Evolutionary conservation across 306 rosid genomes (phyloP).

Genomic region (Prunus davidiana): DNA sequence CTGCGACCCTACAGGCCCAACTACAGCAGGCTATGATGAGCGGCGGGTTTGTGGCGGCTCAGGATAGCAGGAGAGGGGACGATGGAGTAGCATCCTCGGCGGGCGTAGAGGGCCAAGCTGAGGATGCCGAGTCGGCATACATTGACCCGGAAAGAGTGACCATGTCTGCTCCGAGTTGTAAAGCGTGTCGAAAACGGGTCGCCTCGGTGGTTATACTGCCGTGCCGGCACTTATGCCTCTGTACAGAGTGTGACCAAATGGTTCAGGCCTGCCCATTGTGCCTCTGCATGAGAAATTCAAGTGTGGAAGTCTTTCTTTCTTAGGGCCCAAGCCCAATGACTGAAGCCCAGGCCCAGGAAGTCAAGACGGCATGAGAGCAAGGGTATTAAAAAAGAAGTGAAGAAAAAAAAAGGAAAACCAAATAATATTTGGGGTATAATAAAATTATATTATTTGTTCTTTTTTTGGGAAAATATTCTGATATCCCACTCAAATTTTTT

Average conservation of each 20-base stretch:
- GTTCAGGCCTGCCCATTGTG: constrained; percentile 78
- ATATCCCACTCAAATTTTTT: constrained; percentile 7
- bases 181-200: constrained; percentile 58
- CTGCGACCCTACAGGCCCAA: constrained; percentile 66
- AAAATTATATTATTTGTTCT: neutral
- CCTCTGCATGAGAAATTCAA: constrained; percentile 58
- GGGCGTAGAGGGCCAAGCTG: constrained; percentile 56
- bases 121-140: constrained; percentile 84
- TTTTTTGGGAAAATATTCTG: neutral
- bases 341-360: constrained; percentile 30
- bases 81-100: constrained; percentile 40
- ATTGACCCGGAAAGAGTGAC: constrained; percentile 65
- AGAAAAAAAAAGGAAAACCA: neutral
- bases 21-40: constrained; percentile 66
- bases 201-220: constrained; percentile 81
- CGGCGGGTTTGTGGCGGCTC: constrained; percentile 25
- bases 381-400: neutral
- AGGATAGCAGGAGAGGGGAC: constrained; percentile 27
- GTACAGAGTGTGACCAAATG: constrained; percentile 60
- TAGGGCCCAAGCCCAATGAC: constrained; percentile 43
- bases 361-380: neutral
- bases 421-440: constrained; percentile 26
- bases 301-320: constrained; percentile 64
- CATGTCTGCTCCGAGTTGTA: constrained; percentile 55
- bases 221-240: constrained; percentile 80